Percentiles rank a stretch among this genome's conserved stretches.
Conservation (phyloP, 345 rosid genomes). For the Toxicodendron radicans region DNA sequence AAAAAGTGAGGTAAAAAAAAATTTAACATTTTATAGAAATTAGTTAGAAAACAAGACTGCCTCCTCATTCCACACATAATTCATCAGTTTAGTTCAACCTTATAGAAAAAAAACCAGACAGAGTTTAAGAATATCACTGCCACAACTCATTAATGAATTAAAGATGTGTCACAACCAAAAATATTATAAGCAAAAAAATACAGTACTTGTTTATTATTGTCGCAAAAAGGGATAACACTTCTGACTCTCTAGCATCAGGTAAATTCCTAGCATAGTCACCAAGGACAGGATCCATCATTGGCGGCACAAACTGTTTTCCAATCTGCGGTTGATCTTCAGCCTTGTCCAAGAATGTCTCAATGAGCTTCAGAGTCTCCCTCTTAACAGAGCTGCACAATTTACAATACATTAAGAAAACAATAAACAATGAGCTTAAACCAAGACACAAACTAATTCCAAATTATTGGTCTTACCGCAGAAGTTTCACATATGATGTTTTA, state of each 20-base stretch:
- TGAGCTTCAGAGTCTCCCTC: slow-evolving; percentile 96
- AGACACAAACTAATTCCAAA: slow-evolving; percentile 13
- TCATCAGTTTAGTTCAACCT: not conserved
- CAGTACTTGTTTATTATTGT: slow-evolving; percentile 96
- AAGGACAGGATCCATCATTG: slow-evolving; percentile 98
- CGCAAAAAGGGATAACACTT: slow-evolving; percentile 94
- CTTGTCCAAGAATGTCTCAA: slow-evolving; percentile 97
- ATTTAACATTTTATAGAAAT: not conserved
- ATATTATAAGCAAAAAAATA: not conserved
- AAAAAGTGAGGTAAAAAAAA: not conserved
- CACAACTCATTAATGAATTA: too few relatives aligned
- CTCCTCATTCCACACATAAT: not conserved
- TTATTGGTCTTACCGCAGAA: slow-evolving; percentile 58
- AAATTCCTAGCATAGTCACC: slow-evolving; percentile 97
- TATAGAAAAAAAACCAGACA: too few relatives aligned
- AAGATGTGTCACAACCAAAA: too few relatives aligned
- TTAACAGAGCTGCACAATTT: slow-evolving; percentile 78
- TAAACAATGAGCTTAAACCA: not conserved
- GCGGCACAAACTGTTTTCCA: slow-evolving; percentile 98
- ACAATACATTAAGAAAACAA: slow-evolving; percentile 12
- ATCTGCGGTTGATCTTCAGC: slow-evolving; percentile 98
- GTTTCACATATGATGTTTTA: slow-evolving; percentile 86
- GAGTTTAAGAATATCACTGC: not conserved
- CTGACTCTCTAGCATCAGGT: slow-evolving; percentile 99
- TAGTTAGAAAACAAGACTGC: not conserved